These are phyloP conservation scores for Trifolium subterraneum DNA, from an alignment of 306 rosid species.

Conservation along the genomic window DNA sequence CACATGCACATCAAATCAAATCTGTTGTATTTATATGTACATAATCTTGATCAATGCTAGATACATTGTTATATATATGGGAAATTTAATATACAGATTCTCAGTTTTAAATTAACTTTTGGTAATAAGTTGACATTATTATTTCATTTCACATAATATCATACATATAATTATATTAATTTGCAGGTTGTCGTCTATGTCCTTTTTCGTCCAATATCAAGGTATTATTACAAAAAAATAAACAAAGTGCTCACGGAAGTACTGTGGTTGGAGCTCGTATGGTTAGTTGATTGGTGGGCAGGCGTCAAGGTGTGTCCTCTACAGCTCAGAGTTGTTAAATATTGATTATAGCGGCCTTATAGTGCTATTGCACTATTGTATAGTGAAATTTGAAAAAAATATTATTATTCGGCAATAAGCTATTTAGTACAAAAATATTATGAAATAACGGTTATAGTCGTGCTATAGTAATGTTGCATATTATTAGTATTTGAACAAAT, in stretches of 20 bases:
- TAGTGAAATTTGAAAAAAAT: no score
- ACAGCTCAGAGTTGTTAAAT: background rate
- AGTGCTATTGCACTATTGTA: no score
- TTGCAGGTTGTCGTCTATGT: conserved; percentile 67
- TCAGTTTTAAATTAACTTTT: no score
- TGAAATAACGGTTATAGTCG: background rate
- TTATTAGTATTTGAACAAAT: background rate
- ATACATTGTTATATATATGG: no score
- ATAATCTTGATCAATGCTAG: background rate
- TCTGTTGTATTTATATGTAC: no score
- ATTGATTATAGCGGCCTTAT: no score
- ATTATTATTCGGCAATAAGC: background rate
- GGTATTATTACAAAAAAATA: conserved; percentile 56
- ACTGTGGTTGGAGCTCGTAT: conserved; percentile 84
- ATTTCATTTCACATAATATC: background rate
- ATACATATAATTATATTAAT: conserved; percentile 5
- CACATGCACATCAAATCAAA: no score
- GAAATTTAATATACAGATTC: no score
- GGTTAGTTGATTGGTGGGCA: conserved; percentile 98
- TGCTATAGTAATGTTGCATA: background rate
- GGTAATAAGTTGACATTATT: background rate
- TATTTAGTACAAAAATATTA: no score
- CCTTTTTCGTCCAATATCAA: conserved; percentile 78
- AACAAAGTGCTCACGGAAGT: conserved; percentile 76
- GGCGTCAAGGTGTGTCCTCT: conserved; percentile 60